Conservation (phyloP, 1,284 basidiomycete species). For the Tilletia horrida region DNA sequence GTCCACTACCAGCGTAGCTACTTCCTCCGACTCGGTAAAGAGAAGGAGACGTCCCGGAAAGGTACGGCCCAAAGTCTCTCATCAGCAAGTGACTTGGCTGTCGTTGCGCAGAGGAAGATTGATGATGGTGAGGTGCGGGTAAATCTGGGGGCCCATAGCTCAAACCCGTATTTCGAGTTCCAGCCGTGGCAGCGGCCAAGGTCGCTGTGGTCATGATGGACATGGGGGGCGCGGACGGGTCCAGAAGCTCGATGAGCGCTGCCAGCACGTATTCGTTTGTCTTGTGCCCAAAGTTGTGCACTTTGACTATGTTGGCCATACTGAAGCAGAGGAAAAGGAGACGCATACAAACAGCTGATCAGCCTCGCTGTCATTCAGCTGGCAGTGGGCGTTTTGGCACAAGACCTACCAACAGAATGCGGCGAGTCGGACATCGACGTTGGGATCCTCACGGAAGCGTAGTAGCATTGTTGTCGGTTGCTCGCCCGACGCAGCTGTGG, state of each 20-base stretch:
- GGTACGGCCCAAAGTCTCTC: too few relatives aligned
- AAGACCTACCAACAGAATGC: slow-evolving; percentile 35
- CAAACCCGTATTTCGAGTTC: neutral
- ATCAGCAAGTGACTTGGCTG: too few relatives aligned
- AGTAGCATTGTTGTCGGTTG: slow-evolving; percentile 42
- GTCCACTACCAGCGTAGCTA: too few relatives aligned
- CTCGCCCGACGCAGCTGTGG: slow-evolving; percentile 31
- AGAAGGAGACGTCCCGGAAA: too few relatives aligned
- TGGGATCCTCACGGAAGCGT: slow-evolving; percentile 31
- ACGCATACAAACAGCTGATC: neutral
- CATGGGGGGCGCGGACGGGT: slow-evolving; percentile 20
- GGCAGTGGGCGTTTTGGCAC: neutral
- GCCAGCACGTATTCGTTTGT: slow-evolving; percentile 43
- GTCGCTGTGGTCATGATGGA: slow-evolving; percentile 16
- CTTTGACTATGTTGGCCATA: slow-evolving; percentile 45
- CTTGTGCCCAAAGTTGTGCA: slow-evolving; percentile 37
- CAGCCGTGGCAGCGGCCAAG: slow-evolving; percentile 4
- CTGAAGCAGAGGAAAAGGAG: slow-evolving; percentile 12
- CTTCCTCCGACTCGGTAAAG: too few relatives aligned
- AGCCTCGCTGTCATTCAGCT: too few relatives aligned
- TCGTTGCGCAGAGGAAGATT: too few relatives aligned
- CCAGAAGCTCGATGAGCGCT: slow-evolving; percentile 45
- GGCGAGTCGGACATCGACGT: slow-evolving; percentile 39
- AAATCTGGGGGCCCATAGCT: too few relatives aligned
- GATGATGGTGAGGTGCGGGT: too few relatives aligned